Base-by-base conservation (phyloP, 192 early-diverging fungal species). In the Podila epigama region DNA sequence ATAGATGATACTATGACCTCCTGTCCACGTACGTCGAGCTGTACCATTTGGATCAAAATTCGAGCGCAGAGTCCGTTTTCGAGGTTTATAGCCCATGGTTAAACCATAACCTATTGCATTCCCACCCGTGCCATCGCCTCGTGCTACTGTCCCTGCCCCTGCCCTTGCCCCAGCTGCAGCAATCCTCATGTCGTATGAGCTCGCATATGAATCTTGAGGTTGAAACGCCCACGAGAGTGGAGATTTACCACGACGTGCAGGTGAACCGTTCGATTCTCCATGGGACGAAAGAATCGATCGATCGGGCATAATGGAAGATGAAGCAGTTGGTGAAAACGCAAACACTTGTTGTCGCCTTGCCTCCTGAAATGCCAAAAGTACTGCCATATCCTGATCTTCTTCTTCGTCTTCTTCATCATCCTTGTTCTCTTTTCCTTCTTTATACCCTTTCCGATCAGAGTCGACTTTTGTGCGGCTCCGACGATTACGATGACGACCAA, bases 1-100 rank as follows among this genome's bases (percentile, higher is more conserved):
- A 33, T 77, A 77, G n/a, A 77, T 77, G 51, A 77, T 77, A 50
- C 66, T 77, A 33, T 68, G 73, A 5, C 73, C 73, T 32, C 73
- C 66, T 6, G 73, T 77, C 73, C 73, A 77, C 5, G 73, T 77
- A 51, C 73, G 66, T 6, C 73, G 34, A 1, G 60, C 73, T 16
- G 66, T 63, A 7, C 66, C 73, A 18, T 68, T 77, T 12, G 39
- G 53, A 28, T 60, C 61, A 28, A 58, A 22, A 42, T 68, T 68
- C 2, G 73, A 37, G 2, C 61, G 51, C 16, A 58, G 27, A 10
- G 55, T 36, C 53, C 73, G 59, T 15, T 51, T 68, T 40, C 73
- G 57, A 0, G 73, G 60, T 0, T 50, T 37, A 50, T 77, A 68
- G 0, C 73, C 73, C 0, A 77, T 35, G 0, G 73, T 77, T 44